Conservation (phyloP, 768 basidiomycete species). For the Calocera cornea region DNA sequence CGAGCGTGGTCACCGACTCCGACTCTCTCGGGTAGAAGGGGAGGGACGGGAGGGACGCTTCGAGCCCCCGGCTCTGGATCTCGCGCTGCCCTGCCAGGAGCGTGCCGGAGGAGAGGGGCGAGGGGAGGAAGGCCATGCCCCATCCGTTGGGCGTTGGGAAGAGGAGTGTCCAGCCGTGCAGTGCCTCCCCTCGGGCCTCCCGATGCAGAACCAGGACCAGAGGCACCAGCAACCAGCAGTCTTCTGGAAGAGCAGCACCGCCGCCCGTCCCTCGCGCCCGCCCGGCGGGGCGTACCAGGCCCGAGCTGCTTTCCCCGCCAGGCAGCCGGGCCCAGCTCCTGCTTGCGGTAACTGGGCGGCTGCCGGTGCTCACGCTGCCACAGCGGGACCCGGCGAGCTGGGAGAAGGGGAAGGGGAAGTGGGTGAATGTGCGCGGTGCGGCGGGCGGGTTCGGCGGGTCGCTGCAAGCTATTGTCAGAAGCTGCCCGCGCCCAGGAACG, state of each 20-base stretch:
- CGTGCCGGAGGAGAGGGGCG: conserved; percentile 68
- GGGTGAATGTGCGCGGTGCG: conserved; percentile 21
- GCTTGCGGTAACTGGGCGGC: conserved; percentile 61
- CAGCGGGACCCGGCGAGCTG: conserved; percentile 49
- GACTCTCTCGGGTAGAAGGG: conserved; percentile 66
- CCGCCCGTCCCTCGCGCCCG: conserved; percentile 64
- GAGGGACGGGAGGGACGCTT: conserved; percentile 60
- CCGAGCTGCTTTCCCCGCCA: conserved; percentile 62
- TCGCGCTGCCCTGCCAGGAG: conserved; percentile 79
- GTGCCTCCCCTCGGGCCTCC: conserved; percentile 24
- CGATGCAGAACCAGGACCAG: too few species aligned
- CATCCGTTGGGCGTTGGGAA: conserved; percentile 81
- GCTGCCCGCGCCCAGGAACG: too few species aligned
- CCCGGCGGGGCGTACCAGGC: conserved; percentile 58
- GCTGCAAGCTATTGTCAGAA: too few species aligned
- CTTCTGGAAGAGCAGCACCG: conserved; percentile 69
- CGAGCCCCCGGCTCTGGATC: conserved; percentile 65
- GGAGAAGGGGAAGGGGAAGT: conserved; percentile 45
- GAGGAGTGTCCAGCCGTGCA: conserved; percentile 81
- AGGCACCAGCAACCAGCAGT: conserved; percentile 37
- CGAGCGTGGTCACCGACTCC: conserved; percentile 54
- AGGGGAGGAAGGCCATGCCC: conserved; percentile 79
- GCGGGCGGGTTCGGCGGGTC: conserved; percentile 33
- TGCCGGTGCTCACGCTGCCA: conserved; percentile 49
- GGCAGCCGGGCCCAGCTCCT: conserved; percentile 76